Percentiles rank a stretch among this genome's conserved stretches.
Conservation (phyloP, 139 green algal species). For the Closterium sp. region DNA sequence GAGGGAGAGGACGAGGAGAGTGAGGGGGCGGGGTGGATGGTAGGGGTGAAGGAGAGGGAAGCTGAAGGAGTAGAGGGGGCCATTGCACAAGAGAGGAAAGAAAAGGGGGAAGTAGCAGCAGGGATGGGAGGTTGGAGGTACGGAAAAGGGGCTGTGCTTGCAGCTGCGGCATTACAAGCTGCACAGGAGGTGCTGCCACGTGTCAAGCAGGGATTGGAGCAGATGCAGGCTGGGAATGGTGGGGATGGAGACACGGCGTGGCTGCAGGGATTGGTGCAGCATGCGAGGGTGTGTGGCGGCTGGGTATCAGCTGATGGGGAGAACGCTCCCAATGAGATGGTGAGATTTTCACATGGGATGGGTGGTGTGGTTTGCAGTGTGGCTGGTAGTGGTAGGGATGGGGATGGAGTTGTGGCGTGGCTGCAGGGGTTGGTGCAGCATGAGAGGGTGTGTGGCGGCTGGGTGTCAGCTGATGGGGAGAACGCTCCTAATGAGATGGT, state of each 20-base stretch:
- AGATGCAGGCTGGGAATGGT: background rate
- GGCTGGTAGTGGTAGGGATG: no score
- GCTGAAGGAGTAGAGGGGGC: background rate
- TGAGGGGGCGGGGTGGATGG: background rate
- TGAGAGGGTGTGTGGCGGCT: no score
- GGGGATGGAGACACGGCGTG: background rate
- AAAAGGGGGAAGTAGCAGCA: background rate
- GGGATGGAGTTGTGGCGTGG: no score
- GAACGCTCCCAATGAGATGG: background rate
- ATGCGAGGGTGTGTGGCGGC: background rate
- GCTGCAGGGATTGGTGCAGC: background rate
- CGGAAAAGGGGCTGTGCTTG: background rate
- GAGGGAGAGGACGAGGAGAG: background rate
- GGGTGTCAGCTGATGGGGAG: no score
- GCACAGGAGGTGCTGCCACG: background rate
- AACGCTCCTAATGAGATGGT: no score
- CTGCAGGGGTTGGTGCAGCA: no score
- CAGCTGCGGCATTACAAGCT: background rate
- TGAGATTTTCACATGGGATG: background rate
- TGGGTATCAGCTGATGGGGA: background rate
- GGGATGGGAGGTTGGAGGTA: background rate
- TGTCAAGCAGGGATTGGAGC: background rate
- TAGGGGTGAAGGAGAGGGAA: background rate
- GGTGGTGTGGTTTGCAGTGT: no score
- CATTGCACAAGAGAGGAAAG: background rate